Evolutionary conservation across 1,139 yeast genomes (phyloP).

Genomic region (Nakaseomyces uthaithaninus): DNA sequence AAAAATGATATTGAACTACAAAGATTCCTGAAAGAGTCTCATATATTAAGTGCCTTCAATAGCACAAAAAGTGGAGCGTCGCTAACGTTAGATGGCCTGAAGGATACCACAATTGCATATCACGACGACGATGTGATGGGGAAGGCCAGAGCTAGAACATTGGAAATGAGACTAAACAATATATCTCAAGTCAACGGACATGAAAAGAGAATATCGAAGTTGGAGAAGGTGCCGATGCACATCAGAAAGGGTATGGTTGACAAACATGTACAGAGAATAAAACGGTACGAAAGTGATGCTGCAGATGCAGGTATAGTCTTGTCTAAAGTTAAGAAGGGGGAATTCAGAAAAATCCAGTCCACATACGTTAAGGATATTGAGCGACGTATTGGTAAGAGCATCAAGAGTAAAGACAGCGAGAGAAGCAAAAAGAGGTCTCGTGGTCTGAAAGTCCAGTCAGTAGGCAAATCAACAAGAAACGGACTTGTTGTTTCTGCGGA

Average conservation of each 20-base stretch:
- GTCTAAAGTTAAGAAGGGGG: conserved; percentile 56
- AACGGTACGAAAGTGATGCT: conserved; percentile 66
- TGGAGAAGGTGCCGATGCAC: conserved; percentile 81
- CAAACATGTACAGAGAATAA: conserved; percentile 45
- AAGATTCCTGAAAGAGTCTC: conserved; percentile 75
- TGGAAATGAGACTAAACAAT: conserved; percentile 57
- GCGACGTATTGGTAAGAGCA: conserved; percentile 49
- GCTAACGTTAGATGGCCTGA: conserved; percentile 46
- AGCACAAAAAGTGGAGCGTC: conserved; percentile 65
- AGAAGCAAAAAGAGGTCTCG: conserved; percentile 47
- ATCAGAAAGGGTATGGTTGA: conserved; percentile 77
- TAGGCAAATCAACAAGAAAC: conserved; percentile 74
- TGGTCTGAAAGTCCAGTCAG: conserved; percentile 68
- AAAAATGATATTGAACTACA: conserved; percentile 80
- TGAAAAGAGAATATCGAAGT: conserved; percentile 31
- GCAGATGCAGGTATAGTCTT: conserved; percentile 81
- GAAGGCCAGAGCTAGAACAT: conserved; percentile 63
- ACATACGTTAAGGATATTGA: conserved; percentile 38
- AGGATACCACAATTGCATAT: conserved; percentile 13
- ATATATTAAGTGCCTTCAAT: conserved; percentile 55
- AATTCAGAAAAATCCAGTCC: conserved; percentile 50
- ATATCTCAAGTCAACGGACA: conserved; percentile 46
- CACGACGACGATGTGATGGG: conserved; percentile 68
- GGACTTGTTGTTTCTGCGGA: conserved; percentile 68
- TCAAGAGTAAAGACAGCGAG: conserved; percentile 27